Base-by-base conservation (phyloP, 768 basidiomycete genomes). In the Lyophyllum shimeji region DNA sequence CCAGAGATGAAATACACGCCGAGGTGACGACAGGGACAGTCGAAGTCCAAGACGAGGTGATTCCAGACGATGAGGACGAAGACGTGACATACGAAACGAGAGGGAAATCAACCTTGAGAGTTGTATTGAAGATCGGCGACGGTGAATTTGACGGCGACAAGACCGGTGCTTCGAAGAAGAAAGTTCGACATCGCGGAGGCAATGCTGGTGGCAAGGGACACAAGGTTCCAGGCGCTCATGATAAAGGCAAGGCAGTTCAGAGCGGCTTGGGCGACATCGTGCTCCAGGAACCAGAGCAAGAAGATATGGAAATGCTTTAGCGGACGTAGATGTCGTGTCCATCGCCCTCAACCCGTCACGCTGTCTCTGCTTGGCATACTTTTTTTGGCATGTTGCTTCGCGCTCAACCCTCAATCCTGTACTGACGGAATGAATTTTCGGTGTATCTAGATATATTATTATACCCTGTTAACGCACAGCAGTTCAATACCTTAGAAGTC, bases 41-140 rank as follows among this genome's bases (percentile, higher is more conserved):
- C 31, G 82, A 85, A 60, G 83, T 93, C 17, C 79, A 83, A 58
- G 94, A 96, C 60, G 94, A 95, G 71, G 65, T 95, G 8, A 66
- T 87, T 18, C 93, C 90, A 0, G 83, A 83, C 1, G 84, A 89
- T 59, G 85, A 88, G 43, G 85, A 87, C 48, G 86, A 92, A 56
- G 86, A 84, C 55, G 74, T 82, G 53, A 77, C 77, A 20, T 84
- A 90, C 59, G 80, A 81, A 58, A 85, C 82, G 20, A 80, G 91
- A 48, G 78, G 79, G 56, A 93, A 93, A 67, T 90, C 89, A 15
- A 82, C 83, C 15, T 73, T 93, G 33, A 77, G 76, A 47, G 69
- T 89, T 23, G 69, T 81, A 37, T 74, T 93, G 46, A 83, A 71
- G 57, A 79, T 91, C 46, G 85, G 86, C 8, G 80, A 85, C 50